phyloP scores from a whole-genome alignment of 257 asterid genomes.

The Gardenia jasminoides region DNA sequence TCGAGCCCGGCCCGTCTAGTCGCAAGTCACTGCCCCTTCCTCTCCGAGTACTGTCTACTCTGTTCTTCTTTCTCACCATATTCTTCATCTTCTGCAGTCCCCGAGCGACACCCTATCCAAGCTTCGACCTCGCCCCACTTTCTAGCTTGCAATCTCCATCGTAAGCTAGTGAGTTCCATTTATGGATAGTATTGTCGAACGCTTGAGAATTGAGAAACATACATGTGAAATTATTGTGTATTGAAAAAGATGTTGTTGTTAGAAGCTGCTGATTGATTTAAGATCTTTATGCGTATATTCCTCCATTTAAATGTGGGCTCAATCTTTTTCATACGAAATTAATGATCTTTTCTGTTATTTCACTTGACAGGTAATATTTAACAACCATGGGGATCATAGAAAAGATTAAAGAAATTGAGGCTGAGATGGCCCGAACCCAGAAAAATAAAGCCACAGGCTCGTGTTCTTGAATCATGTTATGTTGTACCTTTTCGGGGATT shows the following conservation, averaged over 20 bases:
- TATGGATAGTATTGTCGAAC: not conserved
- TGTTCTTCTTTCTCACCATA: not conserved
- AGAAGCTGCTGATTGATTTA: not conserved
- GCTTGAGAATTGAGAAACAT: not conserved
- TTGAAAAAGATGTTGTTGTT: not conserved
- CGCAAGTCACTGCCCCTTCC: not conserved
- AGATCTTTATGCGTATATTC: not conserved
- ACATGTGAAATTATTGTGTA: not conserved
- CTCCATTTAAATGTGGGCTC: constrained; percentile 3
- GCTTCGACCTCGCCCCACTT: not conserved
- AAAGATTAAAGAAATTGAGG: constrained; percentile 91
- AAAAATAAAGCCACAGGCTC: constrained; percentile 97
- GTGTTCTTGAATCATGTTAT: not conserved
- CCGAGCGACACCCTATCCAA: not conserved
- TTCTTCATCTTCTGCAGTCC: not conserved
- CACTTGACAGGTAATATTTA: constrained; percentile 36
- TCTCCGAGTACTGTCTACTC: not conserved
- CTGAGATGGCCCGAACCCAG: constrained; percentile 99
- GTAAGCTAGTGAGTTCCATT: not conserved
- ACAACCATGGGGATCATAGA: constrained; percentile 90
- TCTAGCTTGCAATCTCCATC: not conserved
- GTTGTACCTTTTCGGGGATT: no score
- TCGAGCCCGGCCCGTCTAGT: not conserved
- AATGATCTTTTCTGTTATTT: constrained; percentile 7
- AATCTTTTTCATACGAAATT: constrained; percentile 9